Conservation (phyloP, 2,329 filamentous ascomycete species). For the Penicillium sp. region DNA sequence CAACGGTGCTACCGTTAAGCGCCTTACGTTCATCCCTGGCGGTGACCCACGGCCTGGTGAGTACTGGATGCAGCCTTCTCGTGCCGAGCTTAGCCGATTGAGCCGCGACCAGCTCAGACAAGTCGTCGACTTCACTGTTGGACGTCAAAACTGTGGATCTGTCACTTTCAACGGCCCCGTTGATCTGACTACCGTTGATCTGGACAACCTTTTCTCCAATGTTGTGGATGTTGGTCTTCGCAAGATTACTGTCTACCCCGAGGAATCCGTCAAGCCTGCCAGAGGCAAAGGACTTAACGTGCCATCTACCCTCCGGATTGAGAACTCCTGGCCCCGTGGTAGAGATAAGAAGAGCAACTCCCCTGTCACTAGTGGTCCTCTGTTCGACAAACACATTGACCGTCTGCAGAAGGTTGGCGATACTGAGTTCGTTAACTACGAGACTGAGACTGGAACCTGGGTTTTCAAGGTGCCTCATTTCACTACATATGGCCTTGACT, state of each 20-base stretch:
- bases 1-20: constrained; percentile 34
- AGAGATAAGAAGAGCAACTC: constrained; percentile 57
- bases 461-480: constrained; percentile 93
- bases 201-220: constrained; percentile 75
- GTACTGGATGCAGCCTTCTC: constrained; percentile 82
- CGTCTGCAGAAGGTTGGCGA: constrained; percentile 75
- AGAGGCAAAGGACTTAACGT: constrained; percentile 89
- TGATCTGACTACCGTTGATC: constrained; percentile 74
- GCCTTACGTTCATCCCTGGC: constrained; percentile 30
- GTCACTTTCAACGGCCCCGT: constrained; percentile 80
- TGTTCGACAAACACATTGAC: constrained; percentile 75
- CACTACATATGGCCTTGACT: constrained; percentile 88
- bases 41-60: constrained; percentile 63
- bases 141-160: constrained; percentile 75
- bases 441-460: constrained; percentile 80
- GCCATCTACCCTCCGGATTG: constrained; percentile 79
- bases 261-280: constrained; percentile 73
- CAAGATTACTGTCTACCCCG: constrained; percentile 82
- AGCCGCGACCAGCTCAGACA: constrained; percentile 74
- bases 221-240: constrained; percentile 76
- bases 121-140: constrained; percentile 74
- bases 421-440: constrained; percentile 80
- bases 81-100: constrained; percentile 75
- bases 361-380: constrained; percentile 61
- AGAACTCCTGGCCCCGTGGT: constrained; percentile 88